A percentile compares a stretch with the other conserved stretches of the same genome.
phyloP scores from a whole-genome alignment of 2,329 filamentous ascomycete species.

The Colletotrichum horii region DNA sequence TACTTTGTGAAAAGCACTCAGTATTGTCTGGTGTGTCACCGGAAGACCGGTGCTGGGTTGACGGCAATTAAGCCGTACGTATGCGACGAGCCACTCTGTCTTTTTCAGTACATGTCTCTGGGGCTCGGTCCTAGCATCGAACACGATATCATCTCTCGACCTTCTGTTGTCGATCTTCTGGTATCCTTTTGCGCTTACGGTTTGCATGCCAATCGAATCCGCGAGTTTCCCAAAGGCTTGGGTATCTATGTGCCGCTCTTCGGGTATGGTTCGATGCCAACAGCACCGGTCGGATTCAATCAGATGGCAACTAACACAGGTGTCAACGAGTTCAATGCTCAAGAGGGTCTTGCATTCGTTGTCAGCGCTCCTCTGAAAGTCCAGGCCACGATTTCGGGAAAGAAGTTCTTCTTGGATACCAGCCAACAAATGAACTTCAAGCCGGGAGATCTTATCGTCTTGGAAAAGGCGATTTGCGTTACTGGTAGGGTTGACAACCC shows the following conservation, averaged over 20 bases:
- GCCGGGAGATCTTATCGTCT: slow-evolving; percentile 7
- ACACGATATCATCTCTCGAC: slow-evolving; percentile 80
- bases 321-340: neutral
- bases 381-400: neutral
- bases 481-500: neutral
- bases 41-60: slow-evolving; percentile 64
- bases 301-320: neutral
- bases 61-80: slow-evolving; percentile 80
- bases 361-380: slow-evolving; percentile 1
- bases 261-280: neutral
- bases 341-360: neutral
- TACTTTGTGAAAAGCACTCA: slow-evolving; percentile 83
- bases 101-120: slow-evolving; percentile 88
- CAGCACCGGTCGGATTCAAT: neutral
- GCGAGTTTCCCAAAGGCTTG: slow-evolving; percentile 50
- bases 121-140: slow-evolving; percentile 87
- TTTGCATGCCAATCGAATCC: slow-evolving; percentile 43
- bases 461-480: neutral
- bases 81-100: slow-evolving; percentile 75
- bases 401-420: slow-evolving; percentile 29
- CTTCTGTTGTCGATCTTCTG: slow-evolving; percentile 83
- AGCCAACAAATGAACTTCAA: slow-evolving; percentile 14
- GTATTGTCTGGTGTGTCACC: slow-evolving; percentile 87
- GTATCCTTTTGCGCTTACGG: slow-evolving; percentile 80
- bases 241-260: slow-evolving; percentile 35